Evolutionary conservation across 352 stramenopile genomes (phyloP), one percentile per base, ranked within the genome.

Genomic region (Globisporangium okanoganense): DNA sequence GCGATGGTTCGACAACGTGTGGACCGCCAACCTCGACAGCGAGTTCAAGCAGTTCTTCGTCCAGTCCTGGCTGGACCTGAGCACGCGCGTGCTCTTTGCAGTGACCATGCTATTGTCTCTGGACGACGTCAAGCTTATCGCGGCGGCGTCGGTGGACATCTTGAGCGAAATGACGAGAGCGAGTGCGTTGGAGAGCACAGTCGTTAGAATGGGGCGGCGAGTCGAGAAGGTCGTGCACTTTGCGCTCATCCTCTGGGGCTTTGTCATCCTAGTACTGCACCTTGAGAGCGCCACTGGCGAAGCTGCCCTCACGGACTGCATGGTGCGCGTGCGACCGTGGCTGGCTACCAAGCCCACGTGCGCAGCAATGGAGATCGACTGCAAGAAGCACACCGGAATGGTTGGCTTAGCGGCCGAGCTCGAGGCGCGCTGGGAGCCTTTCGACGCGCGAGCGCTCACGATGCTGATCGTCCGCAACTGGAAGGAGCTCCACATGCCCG

Each of bases 41-140:
- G 58, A 64, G 48, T 43, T 64, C 48, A 64, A 53, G 38, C 36
- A 58, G 49, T 9, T 64, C 36, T 57, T 64, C 36, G 35, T 58
- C 8, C 58, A 53, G 38, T 43, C 27, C 3, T 64, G 58, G 58
- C 12, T 44, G 27, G 58, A 64, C 58, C 44, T 64, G 12, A n/a
- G 16, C n/a, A 45, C 10, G 1, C 48, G 58, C 38, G n/a, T 20
- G 27, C 36, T 64, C 25, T 64, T 64, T 22, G 48, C 58, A 18
- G 8, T 53, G 25, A 13, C 58, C 0, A 12, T 54, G 10, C n/a
- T 64, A 12, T 27, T 64, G 9, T 58, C 24, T 2, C 27, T 64
- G 25, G 40, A 58, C n/a, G 48, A 64, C 47, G 49, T 64, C 24
- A 64, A 64, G 58, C 7, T 64, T 16, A 48, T 64, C 35, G 58